Conservation (phyloP, 2,329 filamentous ascomycete species). For the Alternaria longipes region DNA sequence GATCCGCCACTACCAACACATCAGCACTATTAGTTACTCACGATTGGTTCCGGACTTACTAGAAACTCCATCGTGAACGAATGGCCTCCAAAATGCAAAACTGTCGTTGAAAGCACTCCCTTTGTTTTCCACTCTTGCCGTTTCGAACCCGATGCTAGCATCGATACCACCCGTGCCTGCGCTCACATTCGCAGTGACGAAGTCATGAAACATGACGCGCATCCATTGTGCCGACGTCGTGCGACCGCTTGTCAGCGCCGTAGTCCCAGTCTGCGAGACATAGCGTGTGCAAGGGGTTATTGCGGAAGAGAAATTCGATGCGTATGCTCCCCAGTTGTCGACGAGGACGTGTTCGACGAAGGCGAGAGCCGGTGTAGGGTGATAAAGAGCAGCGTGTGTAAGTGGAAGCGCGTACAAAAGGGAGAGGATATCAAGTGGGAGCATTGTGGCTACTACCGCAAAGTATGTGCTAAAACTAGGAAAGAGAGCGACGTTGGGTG, state of each 20-base stretch:
- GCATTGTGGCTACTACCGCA: not conserved
- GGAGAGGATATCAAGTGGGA: not conserved
- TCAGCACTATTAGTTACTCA: not conserved
- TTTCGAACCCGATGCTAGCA: conserved; percentile 44
- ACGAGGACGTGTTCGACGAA: conserved; percentile 28
- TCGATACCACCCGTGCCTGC: conserved; percentile 43
- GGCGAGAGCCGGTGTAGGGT: conserved; percentile 11
- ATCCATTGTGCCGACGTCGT: conserved; percentile 37
- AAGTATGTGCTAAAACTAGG: not conserved
- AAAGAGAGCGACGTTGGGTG: not conserved
- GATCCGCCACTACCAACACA: conserved; percentile 32
- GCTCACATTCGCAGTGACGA: conserved; percentile 34
- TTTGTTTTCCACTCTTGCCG: conserved; percentile 31
- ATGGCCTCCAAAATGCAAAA: conserved; percentile 34
- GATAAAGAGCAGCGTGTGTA: conserved; percentile 7
- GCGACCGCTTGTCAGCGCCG: conserved; percentile 17
- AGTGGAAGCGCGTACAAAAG: not conserved
- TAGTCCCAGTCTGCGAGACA: conserved; percentile 16
- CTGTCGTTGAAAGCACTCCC: conserved; percentile 44
- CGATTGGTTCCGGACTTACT: not conserved
- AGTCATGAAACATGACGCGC: conserved; percentile 44
- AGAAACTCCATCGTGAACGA: conserved; percentile 21
- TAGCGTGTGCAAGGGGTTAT: conserved; percentile 30
- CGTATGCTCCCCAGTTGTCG: conserved; percentile 27
- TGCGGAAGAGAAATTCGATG: conserved; percentile 27